Evolutionary conservation across 225 moss, liverwort and hornwort genomes (phyloP).

Genomic region (Physcomitrium patens): DNA sequence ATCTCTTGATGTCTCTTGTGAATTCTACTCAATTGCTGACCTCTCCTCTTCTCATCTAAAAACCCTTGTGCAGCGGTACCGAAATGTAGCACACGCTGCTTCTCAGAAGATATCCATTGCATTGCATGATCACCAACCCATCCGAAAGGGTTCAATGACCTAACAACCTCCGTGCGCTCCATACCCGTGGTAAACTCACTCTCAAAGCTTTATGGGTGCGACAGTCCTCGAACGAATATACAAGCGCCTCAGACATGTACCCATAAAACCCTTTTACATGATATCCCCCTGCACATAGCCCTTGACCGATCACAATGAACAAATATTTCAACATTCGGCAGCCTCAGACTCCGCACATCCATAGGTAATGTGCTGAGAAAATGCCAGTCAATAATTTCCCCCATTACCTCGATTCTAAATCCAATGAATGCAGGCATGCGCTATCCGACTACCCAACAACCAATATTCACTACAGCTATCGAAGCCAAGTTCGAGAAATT

Average conservation of each 20-base stretch:
- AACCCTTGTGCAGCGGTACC: conserved; percentile 24
- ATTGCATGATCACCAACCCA: conserved; percentile 39
- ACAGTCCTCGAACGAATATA: background rate
- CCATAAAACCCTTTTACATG: background rate
- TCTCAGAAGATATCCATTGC: conserved; percentile 30
- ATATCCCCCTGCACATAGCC: background rate
- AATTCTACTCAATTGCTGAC: conserved; percentile 30
- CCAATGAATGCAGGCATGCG: conserved; percentile 5
- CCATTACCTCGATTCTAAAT: background rate
- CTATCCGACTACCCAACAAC: background rate
- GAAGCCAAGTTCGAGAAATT: background rate
- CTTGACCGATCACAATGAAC: background rate
- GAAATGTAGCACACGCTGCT: conserved; percentile 26
- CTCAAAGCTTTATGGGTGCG: background rate
- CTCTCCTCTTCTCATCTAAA: conserved; percentile 28
- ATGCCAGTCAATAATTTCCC: background rate
- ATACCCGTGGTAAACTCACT: conserved; percentile 30
- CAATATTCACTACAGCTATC: background rate
- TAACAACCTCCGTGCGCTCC: conserved; percentile 10
- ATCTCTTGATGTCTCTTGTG: conserved; percentile 48
- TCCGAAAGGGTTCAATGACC: conserved; percentile 30
- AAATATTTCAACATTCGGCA: background rate
- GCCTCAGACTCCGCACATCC: conserved; percentile 28
- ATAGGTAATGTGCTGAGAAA: background rate
- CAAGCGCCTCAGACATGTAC: background rate